Evolutionary conservation across 148 eudicot genomes (phyloP), one percentile per base, ranked within the genome.

Genomic region (Vaccinium corymbosum): DNA sequence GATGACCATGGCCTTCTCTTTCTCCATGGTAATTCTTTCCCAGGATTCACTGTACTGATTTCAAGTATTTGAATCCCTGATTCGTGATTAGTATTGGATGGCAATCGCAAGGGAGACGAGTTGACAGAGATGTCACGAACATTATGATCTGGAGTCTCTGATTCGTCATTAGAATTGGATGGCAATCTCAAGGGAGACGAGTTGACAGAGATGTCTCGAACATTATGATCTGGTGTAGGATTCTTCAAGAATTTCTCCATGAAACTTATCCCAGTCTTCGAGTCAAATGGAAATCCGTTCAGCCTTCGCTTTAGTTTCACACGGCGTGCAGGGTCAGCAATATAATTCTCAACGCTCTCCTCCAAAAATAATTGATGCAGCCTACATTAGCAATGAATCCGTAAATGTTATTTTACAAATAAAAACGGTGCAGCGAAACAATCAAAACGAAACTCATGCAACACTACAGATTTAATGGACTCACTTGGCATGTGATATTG

Each of bases 401-500:
- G 42, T 1, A 55, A 73, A 72, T 4, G 81, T 56, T 64, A 83
- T 81, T 85, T 64, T 4, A 75, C 16, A 74, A 16, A 13, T 7
- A 49, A 79, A 49, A 79, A 53, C 1, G 17, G 50, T 17, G 72
- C 49, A 68, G 57, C 75, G 53, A 48, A 84, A 55, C 70, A 79
- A 22, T 57, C 1, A 6, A 83, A 70, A 48, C 0, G 64, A 66
- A 48, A 50, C 83, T 76, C 74, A 74, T 22, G n/a, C 68, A 78
- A 46, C 55, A 68, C 16, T 20, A 55, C 11, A 6, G 62, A 35
- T 77, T 25, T 35, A 64, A 59, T 79, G 66, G 80, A 48, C 89
- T 78, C 92, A 97, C 99, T 95, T 94, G 89, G 95, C 92, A 93
- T 93, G 93, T 81, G 99, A 90, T 84, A 95, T 80, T 82, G 92